phyloP scores from a whole-genome alignment of 176 grass and related monocot genomes.

The Hordeum vulgare region DNA sequence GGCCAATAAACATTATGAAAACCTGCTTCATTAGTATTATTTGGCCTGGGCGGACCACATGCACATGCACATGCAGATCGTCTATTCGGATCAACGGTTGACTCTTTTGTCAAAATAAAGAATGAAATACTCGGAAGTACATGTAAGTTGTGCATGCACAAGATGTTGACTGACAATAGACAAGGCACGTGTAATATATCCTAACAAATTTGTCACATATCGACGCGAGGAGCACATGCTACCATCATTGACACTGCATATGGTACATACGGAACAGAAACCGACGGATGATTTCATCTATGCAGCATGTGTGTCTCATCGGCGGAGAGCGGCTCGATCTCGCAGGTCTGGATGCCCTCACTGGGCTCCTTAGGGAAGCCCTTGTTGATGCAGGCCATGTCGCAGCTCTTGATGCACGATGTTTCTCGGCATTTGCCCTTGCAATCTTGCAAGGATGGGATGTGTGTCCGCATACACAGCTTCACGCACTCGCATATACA shows the following conservation, averaged over 20 bases:
- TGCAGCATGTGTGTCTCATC: slow-evolving; percentile 20
- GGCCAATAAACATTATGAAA: too few relatives aligned
- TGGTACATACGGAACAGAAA: background rate
- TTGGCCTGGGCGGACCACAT: too few relatives aligned
- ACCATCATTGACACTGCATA: background rate
- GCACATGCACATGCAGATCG: too few relatives aligned
- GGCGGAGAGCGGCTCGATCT: slow-evolving; percentile 26
- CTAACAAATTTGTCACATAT: background rate
- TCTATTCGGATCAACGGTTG: too few relatives aligned
- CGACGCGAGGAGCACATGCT: background rate
- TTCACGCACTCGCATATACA: slow-evolving; percentile 61
- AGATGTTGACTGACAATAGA: background rate
- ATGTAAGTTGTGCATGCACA: too few relatives aligned
- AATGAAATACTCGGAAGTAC: too few relatives aligned
- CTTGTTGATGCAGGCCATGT: slow-evolving; percentile 18
- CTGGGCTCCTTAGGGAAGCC: slow-evolving; percentile 20
- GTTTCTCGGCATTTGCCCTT: slow-evolving; percentile 20
- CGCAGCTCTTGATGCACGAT: slow-evolving; percentile 25
- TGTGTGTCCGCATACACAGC: slow-evolving; percentile 19
- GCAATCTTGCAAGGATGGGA: slow-evolving; percentile 24
- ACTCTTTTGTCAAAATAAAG: too few relatives aligned
- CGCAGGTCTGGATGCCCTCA: slow-evolving; percentile 28
- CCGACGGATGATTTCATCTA: background rate
- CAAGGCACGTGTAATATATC: background rate
- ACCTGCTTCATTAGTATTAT: too few relatives aligned